Base-by-base conservation (phyloP, 2,329 filamentous ascomycete genomes). In the Aureobasidium sp. region DNA sequence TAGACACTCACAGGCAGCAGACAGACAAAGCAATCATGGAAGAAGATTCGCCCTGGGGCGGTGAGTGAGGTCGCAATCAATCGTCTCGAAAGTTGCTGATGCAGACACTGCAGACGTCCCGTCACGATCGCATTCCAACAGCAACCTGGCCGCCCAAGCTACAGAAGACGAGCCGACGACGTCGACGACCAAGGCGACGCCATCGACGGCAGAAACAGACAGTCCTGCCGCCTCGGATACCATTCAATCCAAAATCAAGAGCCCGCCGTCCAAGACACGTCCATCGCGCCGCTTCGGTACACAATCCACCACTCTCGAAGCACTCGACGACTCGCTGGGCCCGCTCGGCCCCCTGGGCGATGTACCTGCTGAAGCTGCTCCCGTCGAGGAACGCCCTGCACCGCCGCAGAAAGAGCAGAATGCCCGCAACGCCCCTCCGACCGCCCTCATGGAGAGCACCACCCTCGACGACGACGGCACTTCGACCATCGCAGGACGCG, bases 261-360 rank as follows among this genome's bases (percentile, higher is more conserved):
- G 51, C 27, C 31, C 62, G 45, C 47, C 51, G 51, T 52, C 56
- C 25, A 57, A 76, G 47, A 79, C 80, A 17, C 77, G 82, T 66
- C 76, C 76, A n/a, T 77, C 79, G 61, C 80, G 82, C 64, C 83
- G 84, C 70, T 79, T 91, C 70, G 86, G 87, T 67, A 84, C 88
- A 25, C 89, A 92, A 72, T 84, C 88, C 34, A 91, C 89, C 51
- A 87, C 86, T 60, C 87, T 93, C 64, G 86, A 93, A 76, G 87
- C 87, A 64, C 87, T 90, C 67, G 88, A 91, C 71, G 80, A 84
- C 69, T 87, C 88, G 62, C 82, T 92, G 49, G 90, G 90, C 1
- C 90, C 90, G 25, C 79, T 95, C 57, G 90, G 90, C 63, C 87
- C 86, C 60, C 75, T 87, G 31, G 83, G 84, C 57, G 81, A 81